Conservation (phyloP, 768 basidiomycete species). For the Hirschioporus abietinus region DNA sequence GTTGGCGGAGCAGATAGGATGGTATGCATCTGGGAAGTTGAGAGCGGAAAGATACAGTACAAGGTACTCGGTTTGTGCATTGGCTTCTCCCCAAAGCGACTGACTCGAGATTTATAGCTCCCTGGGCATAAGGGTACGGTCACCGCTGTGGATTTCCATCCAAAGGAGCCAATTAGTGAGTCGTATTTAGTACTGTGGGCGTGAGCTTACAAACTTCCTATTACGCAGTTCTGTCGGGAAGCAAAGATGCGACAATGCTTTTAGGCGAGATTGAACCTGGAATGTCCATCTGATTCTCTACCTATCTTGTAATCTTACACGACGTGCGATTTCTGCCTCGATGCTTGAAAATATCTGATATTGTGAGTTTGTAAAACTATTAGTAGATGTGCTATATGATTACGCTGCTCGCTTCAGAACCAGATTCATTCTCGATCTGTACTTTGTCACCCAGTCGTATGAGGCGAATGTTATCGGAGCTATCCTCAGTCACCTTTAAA, state of each 20-base stretch:
- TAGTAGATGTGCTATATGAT: background rate
- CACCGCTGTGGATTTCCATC: slow-evolving; percentile 93
- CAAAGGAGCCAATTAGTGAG: slow-evolving; percentile 91
- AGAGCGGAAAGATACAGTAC: slow-evolving; percentile 68
- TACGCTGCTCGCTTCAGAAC: background rate
- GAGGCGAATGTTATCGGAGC: too few relatives aligned
- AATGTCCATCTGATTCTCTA: slow-evolving; percentile 31
- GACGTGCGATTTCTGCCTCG: background rate
- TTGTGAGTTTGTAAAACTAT: background rate
- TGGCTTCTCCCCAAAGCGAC: background rate
- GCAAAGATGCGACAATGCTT: slow-evolving; percentile 91
- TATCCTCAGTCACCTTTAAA: background rate
- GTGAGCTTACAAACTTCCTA: slow-evolving; percentile 5
- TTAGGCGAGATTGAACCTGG: slow-evolving; percentile 84
- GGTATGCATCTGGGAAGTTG: slow-evolving; percentile 84
- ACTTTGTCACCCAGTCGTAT: background rate
- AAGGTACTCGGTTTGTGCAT: slow-evolving; percentile 46
- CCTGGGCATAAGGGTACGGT: slow-evolving; percentile 98
- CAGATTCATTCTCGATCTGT: background rate
- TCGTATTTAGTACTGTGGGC: background rate
- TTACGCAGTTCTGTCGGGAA: slow-evolving; percentile 74
- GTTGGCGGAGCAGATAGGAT: slow-evolving; percentile 89
- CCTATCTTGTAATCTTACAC: background rate
- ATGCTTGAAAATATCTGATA: background rate
- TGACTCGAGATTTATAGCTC: slow-evolving; percentile 39